Conservation (phyloP, 129 eudicot species). For the Artemisia argyi region DNA sequence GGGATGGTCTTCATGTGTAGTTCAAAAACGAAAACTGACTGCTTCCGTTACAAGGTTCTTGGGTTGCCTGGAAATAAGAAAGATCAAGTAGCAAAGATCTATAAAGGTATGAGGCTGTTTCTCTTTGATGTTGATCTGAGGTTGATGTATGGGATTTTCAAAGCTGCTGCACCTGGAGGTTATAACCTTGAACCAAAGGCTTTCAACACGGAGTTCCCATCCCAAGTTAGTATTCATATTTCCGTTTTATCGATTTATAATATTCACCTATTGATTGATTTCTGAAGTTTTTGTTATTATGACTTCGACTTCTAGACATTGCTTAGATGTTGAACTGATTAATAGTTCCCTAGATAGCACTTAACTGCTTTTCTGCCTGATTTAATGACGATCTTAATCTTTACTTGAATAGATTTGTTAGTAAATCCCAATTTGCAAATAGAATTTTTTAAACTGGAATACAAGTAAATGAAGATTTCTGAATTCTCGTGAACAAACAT, state of each 20-base stretch:
- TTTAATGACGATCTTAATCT: background rate
- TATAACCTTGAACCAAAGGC: constrained; percentile 88
- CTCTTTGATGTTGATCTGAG: constrained; percentile 73
- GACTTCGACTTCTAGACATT: constrained; percentile 2
- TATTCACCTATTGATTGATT: constrained; percentile 4
- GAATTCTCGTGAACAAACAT: background rate
- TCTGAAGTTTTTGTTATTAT: constrained; percentile 13
- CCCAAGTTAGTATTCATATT: constrained; percentile 67
- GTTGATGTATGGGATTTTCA: constrained; percentile 92
- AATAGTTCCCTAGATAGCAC: background rate
- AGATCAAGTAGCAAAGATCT: constrained; percentile 71
- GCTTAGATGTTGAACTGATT: constrained; percentile 5
- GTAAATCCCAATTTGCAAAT: constrained; percentile 1
- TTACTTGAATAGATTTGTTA: constrained; percentile 11
- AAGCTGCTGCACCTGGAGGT: constrained; percentile 94
- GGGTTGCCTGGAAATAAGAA: constrained; percentile 88
- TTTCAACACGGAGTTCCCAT: constrained; percentile 82
- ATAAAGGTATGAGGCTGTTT: constrained; percentile 93
- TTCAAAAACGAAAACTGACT: constrained; percentile 85
- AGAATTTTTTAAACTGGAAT: background rate
- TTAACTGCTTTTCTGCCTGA: background rate
- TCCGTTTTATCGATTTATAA: background rate
- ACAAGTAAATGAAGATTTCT: background rate
- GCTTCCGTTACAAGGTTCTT: constrained; percentile 75
- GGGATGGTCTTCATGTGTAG: constrained; percentile 99